A percentile compares a stretch with the other conserved stretches of the same genome.
Conservation (phyloP, 495 filamentous ascomycete species). For the Lophiotrema nucula region DNA sequence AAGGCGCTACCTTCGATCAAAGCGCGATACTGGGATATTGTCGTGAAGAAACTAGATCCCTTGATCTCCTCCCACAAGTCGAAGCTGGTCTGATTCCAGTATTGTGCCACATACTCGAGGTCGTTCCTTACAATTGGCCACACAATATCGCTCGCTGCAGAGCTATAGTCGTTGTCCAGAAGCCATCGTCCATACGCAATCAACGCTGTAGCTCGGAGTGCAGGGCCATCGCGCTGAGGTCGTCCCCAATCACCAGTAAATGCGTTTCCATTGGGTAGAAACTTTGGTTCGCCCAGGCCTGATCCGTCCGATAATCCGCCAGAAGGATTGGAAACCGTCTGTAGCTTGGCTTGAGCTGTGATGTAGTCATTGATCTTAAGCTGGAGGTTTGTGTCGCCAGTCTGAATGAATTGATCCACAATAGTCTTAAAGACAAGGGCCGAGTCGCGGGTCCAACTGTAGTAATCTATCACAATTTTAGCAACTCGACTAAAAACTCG, state of each 20-base stretch:
- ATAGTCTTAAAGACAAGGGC: constrained; percentile 61
- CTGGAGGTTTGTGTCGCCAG: constrained; percentile 53
- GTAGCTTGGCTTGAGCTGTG: constrained; percentile 57
- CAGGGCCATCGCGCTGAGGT: constrained; percentile 69
- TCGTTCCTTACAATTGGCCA: constrained; percentile 69
- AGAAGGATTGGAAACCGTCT: constrained; percentile 60
- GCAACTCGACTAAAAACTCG: background rate
- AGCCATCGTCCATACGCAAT: constrained; percentile 47
- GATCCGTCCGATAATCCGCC: constrained; percentile 47
- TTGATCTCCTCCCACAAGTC: constrained; percentile 73
- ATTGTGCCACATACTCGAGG: constrained; percentile 65
- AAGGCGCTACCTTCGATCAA: constrained; percentile 64
- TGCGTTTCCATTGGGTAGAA: constrained; percentile 56
- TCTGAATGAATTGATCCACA: constrained; percentile 55
- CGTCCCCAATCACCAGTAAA: constrained; percentile 67
- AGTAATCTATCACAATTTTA: constrained; percentile 48
- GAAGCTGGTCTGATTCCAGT: constrained; percentile 69
- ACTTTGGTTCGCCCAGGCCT: constrained; percentile 61
- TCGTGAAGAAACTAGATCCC: constrained; percentile 61
- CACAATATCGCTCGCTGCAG: constrained; percentile 45
- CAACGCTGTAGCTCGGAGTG: constrained; percentile 63
- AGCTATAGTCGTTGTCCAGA: constrained; percentile 49
- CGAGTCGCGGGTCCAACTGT: constrained; percentile 73
- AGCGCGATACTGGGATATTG: constrained; percentile 50
- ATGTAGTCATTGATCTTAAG: constrained; percentile 58